phyloP scores from a whole-genome alignment of 225 moss, liverwort and hornwort genomes.

The Rhytidiadelphus loreus region DNA sequence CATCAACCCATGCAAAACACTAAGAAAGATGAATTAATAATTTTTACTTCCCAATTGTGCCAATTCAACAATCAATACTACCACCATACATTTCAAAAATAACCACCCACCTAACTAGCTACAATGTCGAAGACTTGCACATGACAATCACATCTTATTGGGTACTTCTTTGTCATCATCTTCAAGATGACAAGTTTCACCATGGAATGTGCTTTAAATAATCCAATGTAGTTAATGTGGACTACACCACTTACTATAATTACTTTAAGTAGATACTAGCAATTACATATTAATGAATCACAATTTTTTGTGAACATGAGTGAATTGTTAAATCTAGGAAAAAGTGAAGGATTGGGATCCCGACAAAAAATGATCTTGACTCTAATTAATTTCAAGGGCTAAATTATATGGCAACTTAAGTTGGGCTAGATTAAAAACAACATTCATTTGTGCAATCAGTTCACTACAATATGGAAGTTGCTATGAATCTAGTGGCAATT shows the following conservation, averaged over 20 bases:
- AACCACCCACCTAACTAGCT: background rate
- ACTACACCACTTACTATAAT: background rate
- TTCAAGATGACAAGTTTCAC: background rate
- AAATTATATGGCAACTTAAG: rapidly evolving
- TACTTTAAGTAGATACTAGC: background rate
- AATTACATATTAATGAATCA: background rate
- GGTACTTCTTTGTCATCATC: rapidly evolving
- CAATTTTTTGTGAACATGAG: rapidly evolving
- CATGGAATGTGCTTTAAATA: background rate
- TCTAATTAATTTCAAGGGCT: background rate
- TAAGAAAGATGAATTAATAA: background rate
- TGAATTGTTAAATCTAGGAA: background rate
- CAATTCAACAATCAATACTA: background rate
- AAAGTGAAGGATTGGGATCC: background rate
- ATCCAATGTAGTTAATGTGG: rapidly evolving
- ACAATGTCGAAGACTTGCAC: background rate
- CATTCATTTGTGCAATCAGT: background rate
- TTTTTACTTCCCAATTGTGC: background rate
- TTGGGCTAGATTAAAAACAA: rapidly evolving
- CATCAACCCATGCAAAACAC: background rate
- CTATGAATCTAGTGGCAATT: no score
- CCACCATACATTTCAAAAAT: background rate
- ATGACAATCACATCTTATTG: rapidly evolving
- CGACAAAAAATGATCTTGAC: rapidly evolving
- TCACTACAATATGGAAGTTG: rapidly evolving